A percentile compares a stretch with the other conserved stretches of the same genome.
Conservation (phyloP, 495 filamentous ascomycete genomes). For the Aspergillus cavernicola region DNA sequence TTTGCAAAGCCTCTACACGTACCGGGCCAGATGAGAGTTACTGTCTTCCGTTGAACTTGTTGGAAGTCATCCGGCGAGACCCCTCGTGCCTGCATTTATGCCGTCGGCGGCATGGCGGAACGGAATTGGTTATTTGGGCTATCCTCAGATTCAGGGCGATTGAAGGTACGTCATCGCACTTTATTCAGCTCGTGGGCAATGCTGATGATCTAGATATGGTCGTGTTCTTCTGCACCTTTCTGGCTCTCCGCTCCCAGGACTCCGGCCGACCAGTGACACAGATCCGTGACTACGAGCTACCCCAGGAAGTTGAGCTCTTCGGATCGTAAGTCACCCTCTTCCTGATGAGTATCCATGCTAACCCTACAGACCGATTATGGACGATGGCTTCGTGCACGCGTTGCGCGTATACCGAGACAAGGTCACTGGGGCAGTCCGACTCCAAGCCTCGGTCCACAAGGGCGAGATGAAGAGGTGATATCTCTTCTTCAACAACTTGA, state of each 20-base stretch:
- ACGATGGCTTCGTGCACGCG: conserved; percentile 66
- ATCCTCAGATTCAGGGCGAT: conserved; percentile 54
- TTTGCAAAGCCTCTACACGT: conserved; percentile 46
- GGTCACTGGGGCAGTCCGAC: conserved; percentile 55
- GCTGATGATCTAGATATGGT: conserved; percentile 57
- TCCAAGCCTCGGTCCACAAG: conserved; percentile 49
- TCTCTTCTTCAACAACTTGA: too few relatives aligned
- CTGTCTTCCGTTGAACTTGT: conserved; percentile 48
- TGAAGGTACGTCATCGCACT: conserved; percentile 45
- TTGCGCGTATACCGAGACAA: conserved; percentile 68
- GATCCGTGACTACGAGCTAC: conserved; percentile 57
- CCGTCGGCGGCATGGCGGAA: conserved; percentile 41
- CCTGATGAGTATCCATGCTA: neutral
- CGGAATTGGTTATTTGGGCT: conserved; percentile 50
- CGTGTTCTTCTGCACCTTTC: conserved; percentile 72
- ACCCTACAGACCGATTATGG: conserved; percentile 59
- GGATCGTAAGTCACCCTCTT: conserved; percentile 54
- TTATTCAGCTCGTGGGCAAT: neutral
- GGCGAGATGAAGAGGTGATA: conserved; percentile 43
- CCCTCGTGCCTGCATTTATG: conserved; percentile 55
- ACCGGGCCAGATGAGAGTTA: conserved; percentile 38
- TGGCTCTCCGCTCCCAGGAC: conserved; percentile 71
- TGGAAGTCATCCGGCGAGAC: conserved; percentile 50
- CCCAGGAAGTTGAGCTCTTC: conserved; percentile 62
- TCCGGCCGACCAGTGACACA: conserved; percentile 44